Conservation (phyloP, 208 protist genomes). For the Leishmania guyanensis region DNA sequence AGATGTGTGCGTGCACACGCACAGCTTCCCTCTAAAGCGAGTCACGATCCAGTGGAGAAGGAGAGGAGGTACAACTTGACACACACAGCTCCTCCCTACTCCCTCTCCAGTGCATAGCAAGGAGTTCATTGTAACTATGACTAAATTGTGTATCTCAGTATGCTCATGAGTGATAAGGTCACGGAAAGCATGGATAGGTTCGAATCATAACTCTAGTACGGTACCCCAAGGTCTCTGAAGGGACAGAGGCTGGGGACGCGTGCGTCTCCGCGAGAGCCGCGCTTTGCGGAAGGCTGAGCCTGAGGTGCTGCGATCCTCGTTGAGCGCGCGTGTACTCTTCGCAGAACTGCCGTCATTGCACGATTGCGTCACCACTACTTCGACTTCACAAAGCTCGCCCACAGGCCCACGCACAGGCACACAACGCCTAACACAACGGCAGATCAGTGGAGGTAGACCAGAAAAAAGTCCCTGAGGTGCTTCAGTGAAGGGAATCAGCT, state of each 20-base stretch:
- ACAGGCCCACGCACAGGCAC: neutral
- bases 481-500: constrained; percentile 28
- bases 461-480: constrained; percentile 6
- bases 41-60: neutral
- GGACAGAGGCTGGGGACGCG: neutral
- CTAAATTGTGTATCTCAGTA: constrained; percentile 24
- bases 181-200: constrained; percentile 36
- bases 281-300: neutral
- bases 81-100: neutral
- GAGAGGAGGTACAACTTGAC: neutral
- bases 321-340: neutral
- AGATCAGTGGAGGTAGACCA: constrained; percentile 19
- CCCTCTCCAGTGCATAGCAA: neutral
- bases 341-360: neutral
- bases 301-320: neutral
- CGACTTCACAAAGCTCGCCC: too few relatives aligned
- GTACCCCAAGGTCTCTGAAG: neutral
- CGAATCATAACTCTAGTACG: constrained; percentile 19
- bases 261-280: neutral
- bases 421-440: neutral
- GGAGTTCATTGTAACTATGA: constrained; percentile 29
- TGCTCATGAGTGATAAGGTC: constrained; percentile 27
- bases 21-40: neutral
- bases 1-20: neutral
- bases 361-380: neutral